A percentile compares a stretch with the other conserved stretches of the same genome.
Evolutionary conservation across 2,329 filamentous ascomycete species (phyloP).

Genomic region (Cordyceps fumosorosea): DNA sequence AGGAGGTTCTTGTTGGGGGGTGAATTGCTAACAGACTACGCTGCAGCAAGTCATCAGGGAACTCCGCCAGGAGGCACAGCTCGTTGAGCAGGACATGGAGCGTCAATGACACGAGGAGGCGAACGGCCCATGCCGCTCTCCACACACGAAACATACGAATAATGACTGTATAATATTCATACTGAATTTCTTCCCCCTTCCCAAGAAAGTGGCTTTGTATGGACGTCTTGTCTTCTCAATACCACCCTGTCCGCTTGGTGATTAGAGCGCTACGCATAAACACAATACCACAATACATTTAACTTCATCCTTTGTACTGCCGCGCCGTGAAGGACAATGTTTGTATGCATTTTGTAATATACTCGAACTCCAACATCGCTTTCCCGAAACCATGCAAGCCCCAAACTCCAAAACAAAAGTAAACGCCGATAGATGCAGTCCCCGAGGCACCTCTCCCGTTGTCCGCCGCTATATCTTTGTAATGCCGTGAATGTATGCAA

Average conservation of each 20-base stretch:
- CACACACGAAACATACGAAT: background rate
- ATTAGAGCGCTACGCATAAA: background rate
- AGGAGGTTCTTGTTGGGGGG: background rate
- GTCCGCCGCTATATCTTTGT: background rate
- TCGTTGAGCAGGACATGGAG: slow-evolving; percentile 36
- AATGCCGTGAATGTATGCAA: background rate
- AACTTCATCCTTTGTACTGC: background rate
- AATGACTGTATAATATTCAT: background rate
- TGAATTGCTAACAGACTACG: background rate
- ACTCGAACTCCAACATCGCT: background rate
- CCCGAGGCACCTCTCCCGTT: background rate
- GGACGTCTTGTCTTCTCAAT: background rate
- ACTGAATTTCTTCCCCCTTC: background rate
- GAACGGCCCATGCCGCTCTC: background rate
- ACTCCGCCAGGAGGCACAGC: slow-evolving; percentile 49
- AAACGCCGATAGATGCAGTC: background rate
- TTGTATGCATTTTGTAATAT: background rate
- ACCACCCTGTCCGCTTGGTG: too few species aligned
- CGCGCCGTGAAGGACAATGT: background rate
- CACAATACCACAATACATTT: background rate
- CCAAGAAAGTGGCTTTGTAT: background rate
- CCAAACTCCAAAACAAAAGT: background rate
- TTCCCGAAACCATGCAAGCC: background rate
- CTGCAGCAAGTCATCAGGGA: slow-evolving; percentile 53
- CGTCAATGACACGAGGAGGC: slow-evolving; percentile 17